Evolutionary conservation across 164 flowering plant species (phyloP).

Genomic region (Malania oleifera): DNA sequence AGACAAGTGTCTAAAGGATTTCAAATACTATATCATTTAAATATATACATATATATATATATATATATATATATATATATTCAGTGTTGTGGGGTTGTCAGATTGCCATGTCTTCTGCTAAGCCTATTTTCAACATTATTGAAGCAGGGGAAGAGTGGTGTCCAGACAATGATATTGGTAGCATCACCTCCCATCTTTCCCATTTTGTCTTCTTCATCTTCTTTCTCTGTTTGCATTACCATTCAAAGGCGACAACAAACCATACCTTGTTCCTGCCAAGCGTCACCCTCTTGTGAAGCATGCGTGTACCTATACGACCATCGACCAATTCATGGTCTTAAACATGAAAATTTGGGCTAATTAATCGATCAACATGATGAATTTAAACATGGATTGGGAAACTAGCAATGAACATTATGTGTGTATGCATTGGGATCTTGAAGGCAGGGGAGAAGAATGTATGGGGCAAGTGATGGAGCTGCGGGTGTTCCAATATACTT

Average conservation of each 20-base stretch:
- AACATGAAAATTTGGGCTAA: too few species aligned
- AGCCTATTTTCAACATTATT: constrained; percentile 20
- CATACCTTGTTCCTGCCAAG: too few species aligned
- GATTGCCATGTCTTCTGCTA: constrained; percentile 43
- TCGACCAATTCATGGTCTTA: too few species aligned
- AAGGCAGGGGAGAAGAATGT: constrained; percentile 31
- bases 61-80: neutral
- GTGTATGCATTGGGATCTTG: constrained; percentile 9
- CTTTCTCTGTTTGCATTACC: neutral
- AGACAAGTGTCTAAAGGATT: too few species aligned
- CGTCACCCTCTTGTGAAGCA: too few species aligned
- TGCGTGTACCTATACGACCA: too few species aligned
- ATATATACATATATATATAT: too few species aligned
- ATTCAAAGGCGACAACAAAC: too few species aligned
- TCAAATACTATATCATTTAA: too few species aligned
- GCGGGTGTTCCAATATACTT: constrained; percentile 36
- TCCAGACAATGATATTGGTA: constrained; percentile 24
- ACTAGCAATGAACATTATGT: too few species aligned
- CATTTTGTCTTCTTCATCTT: constrained; percentile 2
- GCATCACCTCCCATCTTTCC: constrained; percentile 9
- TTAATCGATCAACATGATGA: too few species aligned
- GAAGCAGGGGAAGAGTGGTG: constrained; percentile 22
- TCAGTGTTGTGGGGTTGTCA: constrained; percentile 41
- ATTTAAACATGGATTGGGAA: constrained; percentile 3
- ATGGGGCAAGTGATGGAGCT: constrained; percentile 52